Conservation (phyloP, 176 grass and related monocot genomes). For the Cenchrus americanus region DNA sequence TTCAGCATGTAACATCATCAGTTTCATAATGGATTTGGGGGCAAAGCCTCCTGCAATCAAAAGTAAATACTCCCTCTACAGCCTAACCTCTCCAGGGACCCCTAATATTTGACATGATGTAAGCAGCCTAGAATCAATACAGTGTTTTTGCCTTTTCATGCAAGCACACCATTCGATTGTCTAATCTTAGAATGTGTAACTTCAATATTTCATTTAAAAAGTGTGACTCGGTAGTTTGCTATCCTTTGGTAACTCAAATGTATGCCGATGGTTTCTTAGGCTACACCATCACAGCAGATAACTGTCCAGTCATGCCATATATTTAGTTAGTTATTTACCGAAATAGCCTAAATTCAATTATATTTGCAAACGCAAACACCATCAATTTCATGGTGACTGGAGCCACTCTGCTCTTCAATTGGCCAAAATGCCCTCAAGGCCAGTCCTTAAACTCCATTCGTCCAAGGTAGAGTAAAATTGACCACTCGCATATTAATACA, state of each 20-base stretch:
- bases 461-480: too few relatives aligned
- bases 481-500: too few relatives aligned
- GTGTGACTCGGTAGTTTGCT: too few relatives aligned
- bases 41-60: not conserved
- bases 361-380: not conserved
- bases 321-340: not conserved
- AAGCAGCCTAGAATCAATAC: not conserved
- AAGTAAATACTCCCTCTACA: not conserved
- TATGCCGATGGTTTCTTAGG: too few relatives aligned
- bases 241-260: too few relatives aligned
- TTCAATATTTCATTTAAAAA: too few relatives aligned
- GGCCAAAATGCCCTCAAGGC: too few relatives aligned
- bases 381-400: not conserved
- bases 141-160: not conserved
- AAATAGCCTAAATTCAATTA: not conserved
- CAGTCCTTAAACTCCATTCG: too few relatives aligned
- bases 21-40: not conserved
- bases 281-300: not conserved
- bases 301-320: not conserved
- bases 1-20: slow-evolving; percentile 3
- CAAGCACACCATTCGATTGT: not conserved
- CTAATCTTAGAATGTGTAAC: too few relatives aligned
- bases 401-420: not conserved
- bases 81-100: not conserved
- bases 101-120: not conserved